Conservation (phyloP, 1,139 yeast species). For the Groenewaldozyma sp. region DNA sequence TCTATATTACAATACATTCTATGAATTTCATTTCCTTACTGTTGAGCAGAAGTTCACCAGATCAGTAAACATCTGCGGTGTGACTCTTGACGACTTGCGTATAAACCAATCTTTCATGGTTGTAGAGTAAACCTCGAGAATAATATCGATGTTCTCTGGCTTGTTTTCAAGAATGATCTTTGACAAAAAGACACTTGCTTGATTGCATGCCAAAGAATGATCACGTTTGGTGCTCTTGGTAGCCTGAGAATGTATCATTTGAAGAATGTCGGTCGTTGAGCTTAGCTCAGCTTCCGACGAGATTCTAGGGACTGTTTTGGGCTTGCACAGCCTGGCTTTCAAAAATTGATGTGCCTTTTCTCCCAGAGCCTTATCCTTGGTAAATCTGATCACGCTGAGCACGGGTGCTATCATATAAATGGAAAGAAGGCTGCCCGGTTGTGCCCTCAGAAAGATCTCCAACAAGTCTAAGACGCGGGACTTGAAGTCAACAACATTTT, state of each 20-base stretch:
- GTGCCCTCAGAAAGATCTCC: constrained; percentile 47
- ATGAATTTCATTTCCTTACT: no score
- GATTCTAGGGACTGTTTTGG: constrained; percentile 26
- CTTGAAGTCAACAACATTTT: constrained; percentile 72
- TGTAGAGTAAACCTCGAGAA: constrained; percentile 49
- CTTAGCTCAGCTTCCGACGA: constrained; percentile 12
- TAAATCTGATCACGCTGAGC: constrained; percentile 50
- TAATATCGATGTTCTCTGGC: constrained; percentile 16
- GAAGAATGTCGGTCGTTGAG: constrained; percentile 15
- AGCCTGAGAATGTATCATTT: constrained; percentile 34
- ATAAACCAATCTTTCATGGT: constrained; percentile 56
- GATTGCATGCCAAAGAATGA: constrained; percentile 49
- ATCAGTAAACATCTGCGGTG: constrained; percentile 61
- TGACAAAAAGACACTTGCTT: constrained; percentile 51
- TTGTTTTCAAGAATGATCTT: constrained; percentile 39
- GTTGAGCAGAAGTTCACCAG: constrained; percentile 66
- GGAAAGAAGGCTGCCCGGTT: constrained; percentile 36
- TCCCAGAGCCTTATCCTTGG: constrained; percentile 61
- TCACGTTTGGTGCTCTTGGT: constrained; percentile 40
- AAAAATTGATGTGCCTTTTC: constrained; percentile 66
- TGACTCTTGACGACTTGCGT: constrained; percentile 39
- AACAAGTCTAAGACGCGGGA: constrained; percentile 68
- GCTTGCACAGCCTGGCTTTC: constrained; percentile 54
- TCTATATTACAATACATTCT: no score
- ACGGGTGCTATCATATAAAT: constrained; percentile 50